Evolutionary conservation across 352 stramenopile genomes (phyloP).

Genomic region (Phytophthora constricta): DNA sequence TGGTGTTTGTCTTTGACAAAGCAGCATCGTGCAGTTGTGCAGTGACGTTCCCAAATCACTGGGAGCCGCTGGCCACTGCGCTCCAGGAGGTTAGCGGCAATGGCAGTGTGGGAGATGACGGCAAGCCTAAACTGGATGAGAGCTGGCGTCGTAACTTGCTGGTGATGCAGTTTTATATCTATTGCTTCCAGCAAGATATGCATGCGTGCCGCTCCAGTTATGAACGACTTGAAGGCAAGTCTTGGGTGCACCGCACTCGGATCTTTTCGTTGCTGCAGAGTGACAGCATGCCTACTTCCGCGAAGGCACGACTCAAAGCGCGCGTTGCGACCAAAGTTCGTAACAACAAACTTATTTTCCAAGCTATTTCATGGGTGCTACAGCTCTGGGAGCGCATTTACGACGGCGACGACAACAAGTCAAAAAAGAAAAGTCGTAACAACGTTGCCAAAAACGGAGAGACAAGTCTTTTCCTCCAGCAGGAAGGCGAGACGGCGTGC

Average conservation of each 20-base stretch:
- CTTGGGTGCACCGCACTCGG: slow-evolving; percentile 69
- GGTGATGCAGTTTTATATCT: slow-evolving; percentile 84
- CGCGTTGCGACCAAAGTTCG: slow-evolving; percentile 55
- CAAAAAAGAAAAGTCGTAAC: slow-evolving; percentile 36
- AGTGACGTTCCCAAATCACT: slow-evolving; percentile 71
- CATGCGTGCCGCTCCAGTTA: slow-evolving; percentile 60
- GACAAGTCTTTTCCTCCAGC: slow-evolving; percentile 29
- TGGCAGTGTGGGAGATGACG: slow-evolving; percentile 33
- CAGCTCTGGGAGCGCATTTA: slow-evolving; percentile 77
- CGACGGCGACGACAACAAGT: slow-evolving; percentile 43
- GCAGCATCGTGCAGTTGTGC: slow-evolving; percentile 66
- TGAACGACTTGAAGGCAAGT: slow-evolving; percentile 43
- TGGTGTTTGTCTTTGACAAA: slow-evolving; percentile 87
- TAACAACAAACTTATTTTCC: slow-evolving; percentile 75
- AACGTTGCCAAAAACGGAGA: slow-evolving; percentile 10
- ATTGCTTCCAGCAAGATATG: slow-evolving; percentile 81
- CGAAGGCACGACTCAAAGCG: slow-evolving; percentile 42
- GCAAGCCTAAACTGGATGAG: slow-evolving; percentile 50
- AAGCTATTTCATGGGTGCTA: slow-evolving; percentile 57
- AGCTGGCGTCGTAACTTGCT: slow-evolving; percentile 72
- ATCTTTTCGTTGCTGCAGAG: slow-evolving; percentile 66
- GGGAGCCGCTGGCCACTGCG: slow-evolving; percentile 64
- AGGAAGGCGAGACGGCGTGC: slow-evolving; percentile 72
- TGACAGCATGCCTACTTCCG: slow-evolving; percentile 31
- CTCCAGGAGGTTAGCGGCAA: slow-evolving; percentile 65